Base-by-base conservation (phyloP, 129 eudicot species). In the Tagetes erecta region DNA sequence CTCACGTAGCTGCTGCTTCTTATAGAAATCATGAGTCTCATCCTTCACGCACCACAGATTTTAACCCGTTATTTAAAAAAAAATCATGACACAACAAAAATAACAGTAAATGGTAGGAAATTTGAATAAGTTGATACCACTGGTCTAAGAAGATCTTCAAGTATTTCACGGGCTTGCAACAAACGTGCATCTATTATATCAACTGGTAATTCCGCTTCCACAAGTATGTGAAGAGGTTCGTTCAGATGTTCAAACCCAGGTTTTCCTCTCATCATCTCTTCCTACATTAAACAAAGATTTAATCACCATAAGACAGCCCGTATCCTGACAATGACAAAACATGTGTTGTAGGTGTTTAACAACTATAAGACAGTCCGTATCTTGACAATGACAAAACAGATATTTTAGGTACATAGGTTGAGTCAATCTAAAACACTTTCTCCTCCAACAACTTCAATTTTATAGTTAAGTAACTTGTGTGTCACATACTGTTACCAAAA, bases 1-100 rank as follows among this genome's bases (percentile, higher is more conserved):
- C 81, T 95, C 99, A 64, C 99, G 81, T n/a, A 95, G 94, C 86
- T 95, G 99, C 78, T 95, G 99, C 78, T 95, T 87, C 82, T 95
- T 95, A 66, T 83, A 95, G 85, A 84, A 95, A 84, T 95, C 99
- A 68, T 88, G 99, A 38, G 99, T 81, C 44, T 95, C 99, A 31
- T 95, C 99, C 99, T 95, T 84, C 82, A 73, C 46, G 63, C 42
- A 42, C 0, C 50, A 42, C 8, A 37, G 36, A 1, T 62, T 36
- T 62, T 36, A 10, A 12, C 10, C 10, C 68, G 31, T 37, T 41
- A 11, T 1, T 8, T 75, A 2, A 65, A 64, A 64, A 13, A 74
- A 37, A 12, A 62, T 36, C 27, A 62, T 12, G 67, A 62, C 67
- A 37, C 44, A 9, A 37, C 8, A 36, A 1, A 8, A 8, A 31